Conservation (phyloP, 2,329 filamentous ascomycete species). For the Kalmusia sp. region DNA sequence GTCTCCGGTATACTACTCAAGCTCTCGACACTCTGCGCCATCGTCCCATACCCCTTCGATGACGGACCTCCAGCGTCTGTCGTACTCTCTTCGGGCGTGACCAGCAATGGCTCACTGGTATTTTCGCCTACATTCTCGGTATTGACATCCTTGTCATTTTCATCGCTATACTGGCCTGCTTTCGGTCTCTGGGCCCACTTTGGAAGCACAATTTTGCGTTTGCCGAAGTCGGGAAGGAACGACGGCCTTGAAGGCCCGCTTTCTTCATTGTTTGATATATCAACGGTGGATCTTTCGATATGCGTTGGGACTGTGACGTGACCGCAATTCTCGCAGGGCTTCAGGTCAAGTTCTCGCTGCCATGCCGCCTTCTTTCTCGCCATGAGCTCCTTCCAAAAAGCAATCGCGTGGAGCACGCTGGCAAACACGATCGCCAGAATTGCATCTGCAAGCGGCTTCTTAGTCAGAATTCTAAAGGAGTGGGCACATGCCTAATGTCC, state of each 20-base stretch:
- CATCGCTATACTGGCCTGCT: neutral
- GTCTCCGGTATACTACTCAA: constrained; percentile 16
- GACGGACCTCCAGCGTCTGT: constrained; percentile 12
- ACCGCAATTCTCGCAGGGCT: constrained; percentile 18
- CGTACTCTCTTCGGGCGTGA: constrained; percentile 20
- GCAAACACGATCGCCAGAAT: constrained; percentile 14
- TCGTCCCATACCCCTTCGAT: constrained; percentile 18
- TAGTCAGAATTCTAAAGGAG: no score
- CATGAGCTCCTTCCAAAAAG: constrained; percentile 23
- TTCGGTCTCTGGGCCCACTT: constrained; percentile 14
- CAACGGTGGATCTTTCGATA: neutral
- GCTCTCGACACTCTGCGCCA: constrained; percentile 16
- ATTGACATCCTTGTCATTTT: constrained; percentile 1
- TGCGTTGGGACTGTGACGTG: neutral
- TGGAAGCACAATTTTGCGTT: constrained; percentile 11
- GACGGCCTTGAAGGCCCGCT: neutral
- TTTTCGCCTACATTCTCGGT: neutral
- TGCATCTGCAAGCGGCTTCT: constrained; percentile 5
- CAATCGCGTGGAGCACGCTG: constrained; percentile 15
- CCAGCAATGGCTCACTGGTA: constrained; percentile 9
- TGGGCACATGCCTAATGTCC: neutral
- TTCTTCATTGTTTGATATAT: neutral
- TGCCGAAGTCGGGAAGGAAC: constrained; percentile 1
- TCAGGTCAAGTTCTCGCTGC: constrained; percentile 6
- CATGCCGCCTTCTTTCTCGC: constrained; percentile 18